phyloP scores from a whole-genome alignment of 75 land plant genomes.

The Pinus taeda region DNA sequence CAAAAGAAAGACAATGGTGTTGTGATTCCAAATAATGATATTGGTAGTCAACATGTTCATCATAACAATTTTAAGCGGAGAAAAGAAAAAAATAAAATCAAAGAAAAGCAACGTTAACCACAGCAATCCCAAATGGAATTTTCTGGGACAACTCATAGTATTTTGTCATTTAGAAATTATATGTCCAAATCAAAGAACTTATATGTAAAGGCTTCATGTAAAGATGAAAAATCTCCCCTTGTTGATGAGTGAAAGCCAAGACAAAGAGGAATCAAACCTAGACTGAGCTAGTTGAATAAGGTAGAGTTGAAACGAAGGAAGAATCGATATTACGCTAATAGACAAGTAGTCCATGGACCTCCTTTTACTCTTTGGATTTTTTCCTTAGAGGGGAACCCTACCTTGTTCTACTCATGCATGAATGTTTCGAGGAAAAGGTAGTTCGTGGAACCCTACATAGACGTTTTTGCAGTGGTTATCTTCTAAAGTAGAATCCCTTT shows the following conservation, averaged over 20 bases:
- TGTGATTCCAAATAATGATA: not conserved
- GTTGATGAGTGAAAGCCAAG: slow-evolving; percentile 53
- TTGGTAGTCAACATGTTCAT: slow-evolving; percentile 12
- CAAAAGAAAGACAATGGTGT: too few relatives aligned
- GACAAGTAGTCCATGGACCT: too few relatives aligned
- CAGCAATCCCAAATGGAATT: slow-evolving; percentile 46
- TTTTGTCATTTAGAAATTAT: not conserved
- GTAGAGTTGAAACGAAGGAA: too few relatives aligned
- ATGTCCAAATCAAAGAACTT: slow-evolving; percentile 48
- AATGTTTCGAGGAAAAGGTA: too few relatives aligned
- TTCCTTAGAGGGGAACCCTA: too few relatives aligned
- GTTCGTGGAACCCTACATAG: too few relatives aligned
- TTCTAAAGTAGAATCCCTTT: too few relatives aligned
- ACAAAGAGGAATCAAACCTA: slow-evolving; percentile 82
- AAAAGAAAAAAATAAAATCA: slow-evolving; percentile 13
- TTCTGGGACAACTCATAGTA: slow-evolving; percentile 13
- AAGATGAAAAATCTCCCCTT: slow-evolving; percentile 23
- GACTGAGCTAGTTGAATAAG: too few relatives aligned
- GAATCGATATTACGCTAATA: too few relatives aligned
- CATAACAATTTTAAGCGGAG: slow-evolving; percentile 19
- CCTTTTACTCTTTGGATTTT: too few relatives aligned
- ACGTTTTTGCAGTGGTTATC: too few relatives aligned
- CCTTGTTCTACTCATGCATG: too few relatives aligned
- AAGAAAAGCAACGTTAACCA: slow-evolving; percentile 17
- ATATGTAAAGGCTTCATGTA: slow-evolving; percentile 46